Evolutionary conservation across 2,329 filamentous ascomycete species (phyloP).

Genomic region (Diaporthe sp.): DNA sequence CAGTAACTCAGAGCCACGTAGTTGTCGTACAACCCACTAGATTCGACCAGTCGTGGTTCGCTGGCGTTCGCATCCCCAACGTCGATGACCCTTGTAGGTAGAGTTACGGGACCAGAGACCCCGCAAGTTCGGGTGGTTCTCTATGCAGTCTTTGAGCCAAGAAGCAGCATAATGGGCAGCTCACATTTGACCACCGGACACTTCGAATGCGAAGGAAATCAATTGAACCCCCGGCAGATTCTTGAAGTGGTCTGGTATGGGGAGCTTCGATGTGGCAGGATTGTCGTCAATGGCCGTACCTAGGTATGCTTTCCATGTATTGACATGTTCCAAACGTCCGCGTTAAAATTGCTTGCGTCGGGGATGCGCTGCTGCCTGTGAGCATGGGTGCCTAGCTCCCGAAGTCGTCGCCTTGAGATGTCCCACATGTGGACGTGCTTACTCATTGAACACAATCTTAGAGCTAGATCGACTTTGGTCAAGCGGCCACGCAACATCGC

Average conservation of each 20-base stretch:
- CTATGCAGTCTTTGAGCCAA: slow-evolving; percentile 15
- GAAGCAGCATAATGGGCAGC: slow-evolving; percentile 19
- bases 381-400: neutral
- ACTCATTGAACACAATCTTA: neutral
- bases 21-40: neutral
- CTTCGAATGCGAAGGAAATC: neutral
- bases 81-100: slow-evolving; percentile 25
- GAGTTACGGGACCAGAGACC: neutral
- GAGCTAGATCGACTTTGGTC: neutral
- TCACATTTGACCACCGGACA: neutral
- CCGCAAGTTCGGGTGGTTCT: slow-evolving; percentile 17
- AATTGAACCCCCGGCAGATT: too few relatives aligned
- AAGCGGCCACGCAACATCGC: too few relatives aligned
- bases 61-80: neutral
- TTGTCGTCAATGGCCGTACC: neutral
- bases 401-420: neutral
- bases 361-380: neutral
- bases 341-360: neutral
- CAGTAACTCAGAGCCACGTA: slow-evolving; percentile 26
- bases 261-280: neutral
- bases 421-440: neutral
- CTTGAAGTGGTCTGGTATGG: too few relatives aligned
- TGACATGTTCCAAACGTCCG: neutral
- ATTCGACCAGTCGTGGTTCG: slow-evolving; percentile 11
- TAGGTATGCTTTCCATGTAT: too few relatives aligned